A percentile compares a stretch with the other conserved stretches of the same genome.
These are phyloP conservation scores for Alloascoidea hylecoeti DNA, from an alignment of 805 yeast genomes.

Conservation along the genomic window DNA sequence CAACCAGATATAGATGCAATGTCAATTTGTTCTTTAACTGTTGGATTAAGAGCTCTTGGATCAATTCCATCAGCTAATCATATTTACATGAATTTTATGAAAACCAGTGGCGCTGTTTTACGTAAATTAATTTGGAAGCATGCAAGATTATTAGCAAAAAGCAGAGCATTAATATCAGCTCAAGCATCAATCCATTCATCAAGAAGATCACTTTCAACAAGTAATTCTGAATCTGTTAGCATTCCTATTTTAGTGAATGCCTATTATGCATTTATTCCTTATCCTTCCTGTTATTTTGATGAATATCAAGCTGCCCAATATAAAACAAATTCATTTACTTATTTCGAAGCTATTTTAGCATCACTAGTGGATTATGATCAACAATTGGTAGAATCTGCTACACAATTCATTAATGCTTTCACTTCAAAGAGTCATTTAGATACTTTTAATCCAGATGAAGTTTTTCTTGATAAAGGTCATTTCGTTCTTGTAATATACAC, in stretches of 20 bases:
- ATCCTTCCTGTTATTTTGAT: conserved; percentile 19
- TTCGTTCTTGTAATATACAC: too few species aligned
- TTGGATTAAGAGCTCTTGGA: background rate
- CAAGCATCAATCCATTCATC: conserved; percentile 1
- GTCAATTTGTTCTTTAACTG: background rate
- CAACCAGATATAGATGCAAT: background rate
- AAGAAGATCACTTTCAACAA: conserved; percentile 4
- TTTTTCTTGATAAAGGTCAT: too few species aligned
- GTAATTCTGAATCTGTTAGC: conserved; percentile 8
- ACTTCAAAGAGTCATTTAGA: background rate
- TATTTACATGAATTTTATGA: conserved; percentile 1
- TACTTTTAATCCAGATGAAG: background rate
- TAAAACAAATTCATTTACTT: conserved; percentile 1
- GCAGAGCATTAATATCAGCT: too few species aligned
- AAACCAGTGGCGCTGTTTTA: background rate
- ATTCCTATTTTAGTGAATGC: conserved; percentile 15
- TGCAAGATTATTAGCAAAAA: background rate
- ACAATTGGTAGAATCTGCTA: background rate
- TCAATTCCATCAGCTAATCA: background rate
- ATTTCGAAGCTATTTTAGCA: conserved; percentile 21
- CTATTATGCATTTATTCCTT: conserved; percentile 17
- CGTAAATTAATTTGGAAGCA: conserved; percentile 3
- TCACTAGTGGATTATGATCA: conserved; percentile 15
- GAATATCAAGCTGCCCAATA: conserved; percentile 5
- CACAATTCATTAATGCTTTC: background rate